These are phyloP conservation scores for Hypsizygus ulmarius DNA, from an alignment of 1,284 basidiomycete species.

Conservation along the genomic window DNA sequence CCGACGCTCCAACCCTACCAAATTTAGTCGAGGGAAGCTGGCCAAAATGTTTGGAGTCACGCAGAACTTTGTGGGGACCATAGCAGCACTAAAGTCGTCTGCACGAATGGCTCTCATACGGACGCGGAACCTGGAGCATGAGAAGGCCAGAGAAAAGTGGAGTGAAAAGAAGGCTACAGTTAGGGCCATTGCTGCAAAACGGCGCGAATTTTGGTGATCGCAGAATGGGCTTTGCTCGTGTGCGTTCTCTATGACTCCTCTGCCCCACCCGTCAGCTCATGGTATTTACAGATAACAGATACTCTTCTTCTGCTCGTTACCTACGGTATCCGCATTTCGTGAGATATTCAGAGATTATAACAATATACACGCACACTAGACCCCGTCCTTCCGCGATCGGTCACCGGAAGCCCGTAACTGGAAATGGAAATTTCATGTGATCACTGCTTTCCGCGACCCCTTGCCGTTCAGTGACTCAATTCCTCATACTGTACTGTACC, in stretches of 20 bases:
- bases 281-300: background rate
- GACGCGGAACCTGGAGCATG: slow-evolving; percentile 39
- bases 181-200: slow-evolving; percentile 53
- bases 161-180: slow-evolving; percentile 55
- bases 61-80: slow-evolving; percentile 49
- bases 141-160: slow-evolving; percentile 47
- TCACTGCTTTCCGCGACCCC: slow-evolving; percentile 26
- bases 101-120: slow-evolving; percentile 38
- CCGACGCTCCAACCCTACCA: slow-evolving; percentile 47
- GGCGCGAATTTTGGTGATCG: slow-evolving; percentile 57
- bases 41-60: slow-evolving; percentile 61
- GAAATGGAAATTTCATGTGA: slow-evolving; percentile 25
- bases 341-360: background rate
- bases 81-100: slow-evolving; percentile 54
- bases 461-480: slow-evolving; percentile 10
- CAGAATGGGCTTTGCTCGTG: slow-evolving; percentile 6
- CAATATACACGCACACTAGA: background rate
- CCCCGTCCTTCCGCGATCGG: slow-evolving; percentile 26
- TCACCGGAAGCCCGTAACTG: slow-evolving; percentile 34
- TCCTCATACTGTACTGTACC: slow-evolving; percentile 19
- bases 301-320: slow-evolving; percentile 2
- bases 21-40: slow-evolving; percentile 49
- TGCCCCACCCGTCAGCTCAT: background rate
- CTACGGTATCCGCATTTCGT: slow-evolving; percentile 1
- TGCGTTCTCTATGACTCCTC: background rate